These are phyloP conservation scores for Melampsora larici-populina DNA, from an alignment of 1,284 basidiomycete species.

Conservation along the genomic window DNA sequence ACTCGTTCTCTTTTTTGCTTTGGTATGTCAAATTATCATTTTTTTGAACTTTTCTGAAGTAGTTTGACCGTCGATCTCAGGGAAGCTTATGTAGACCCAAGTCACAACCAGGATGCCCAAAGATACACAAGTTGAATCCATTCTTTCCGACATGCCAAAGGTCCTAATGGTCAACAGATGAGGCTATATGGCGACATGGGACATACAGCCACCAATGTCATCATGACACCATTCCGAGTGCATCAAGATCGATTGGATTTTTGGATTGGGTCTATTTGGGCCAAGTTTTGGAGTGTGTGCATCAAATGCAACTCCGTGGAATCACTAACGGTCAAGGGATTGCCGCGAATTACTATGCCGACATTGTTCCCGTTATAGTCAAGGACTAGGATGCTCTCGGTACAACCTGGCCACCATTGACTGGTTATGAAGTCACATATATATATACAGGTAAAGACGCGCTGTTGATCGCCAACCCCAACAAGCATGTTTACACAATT, in stretches of 20 bases:
- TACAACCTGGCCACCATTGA: constrained; percentile 71
- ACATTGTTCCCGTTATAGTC: constrained; percentile 67
- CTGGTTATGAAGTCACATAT: constrained; percentile 54
- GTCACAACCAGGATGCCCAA: too few species aligned
- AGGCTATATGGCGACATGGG: constrained; percentile 80
- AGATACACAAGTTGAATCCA: too few species aligned
- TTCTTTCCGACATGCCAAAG: neutral
- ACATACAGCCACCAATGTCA: too few species aligned
- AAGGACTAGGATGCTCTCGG: constrained; percentile 75
- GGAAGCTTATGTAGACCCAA: too few species aligned
- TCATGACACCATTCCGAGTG: too few species aligned
- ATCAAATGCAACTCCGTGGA: constrained; percentile 78
- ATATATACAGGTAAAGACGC: constrained; percentile 72
- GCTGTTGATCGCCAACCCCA: constrained; percentile 67
- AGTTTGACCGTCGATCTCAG: too few species aligned
- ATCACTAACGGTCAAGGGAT: constrained; percentile 70
- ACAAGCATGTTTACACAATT: constrained; percentile 64
- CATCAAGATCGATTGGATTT: neutral
- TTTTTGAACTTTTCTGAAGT: too few species aligned
- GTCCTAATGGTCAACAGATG: neutral
- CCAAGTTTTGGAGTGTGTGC: constrained; percentile 77
- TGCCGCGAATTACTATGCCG: constrained; percentile 62
- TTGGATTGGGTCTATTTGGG: constrained; percentile 64
- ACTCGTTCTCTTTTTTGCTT: too few species aligned
- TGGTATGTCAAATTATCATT: too few species aligned